Conservation (phyloP, 2,329 filamentous ascomycete species). For the Helicocarpus griseus region DNA sequence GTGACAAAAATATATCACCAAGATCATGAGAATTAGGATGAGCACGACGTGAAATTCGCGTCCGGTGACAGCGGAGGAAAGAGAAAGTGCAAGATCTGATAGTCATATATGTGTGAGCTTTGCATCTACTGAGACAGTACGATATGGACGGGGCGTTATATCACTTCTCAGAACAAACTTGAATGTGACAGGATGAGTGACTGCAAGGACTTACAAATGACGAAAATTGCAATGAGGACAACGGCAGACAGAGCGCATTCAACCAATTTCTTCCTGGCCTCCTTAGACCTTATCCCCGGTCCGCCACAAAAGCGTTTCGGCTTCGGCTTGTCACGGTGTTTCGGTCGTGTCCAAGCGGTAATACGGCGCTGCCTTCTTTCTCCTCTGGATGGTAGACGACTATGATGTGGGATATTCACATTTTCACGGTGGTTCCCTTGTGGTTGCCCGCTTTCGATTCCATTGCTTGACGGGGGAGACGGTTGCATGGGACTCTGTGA, state of each 20-base stretch:
- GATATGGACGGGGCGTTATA: no score
- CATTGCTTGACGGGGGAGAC: conserved; percentile 5
- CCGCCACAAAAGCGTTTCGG: conserved; percentile 12
- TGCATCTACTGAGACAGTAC: background rate
- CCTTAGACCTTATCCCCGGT: conserved; percentile 12
- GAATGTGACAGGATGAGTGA: background rate
- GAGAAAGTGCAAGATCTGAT: conserved; percentile 61
- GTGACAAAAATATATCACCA: conserved; percentile 73
- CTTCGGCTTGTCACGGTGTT: conserved; percentile 5
- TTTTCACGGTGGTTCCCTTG: background rate
- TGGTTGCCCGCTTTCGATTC: background rate
- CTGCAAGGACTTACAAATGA: conserved; percentile 51
- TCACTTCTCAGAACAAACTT: no score
- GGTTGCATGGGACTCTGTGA: conserved; percentile 6
- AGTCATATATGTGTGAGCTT: background rate
- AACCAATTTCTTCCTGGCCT: conserved; percentile 38
- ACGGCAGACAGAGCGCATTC: conserved; percentile 56
- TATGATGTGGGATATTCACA: background rate
- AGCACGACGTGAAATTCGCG: conserved; percentile 71
- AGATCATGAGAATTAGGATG: conserved; percentile 64
- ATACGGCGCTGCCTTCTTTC: background rate
- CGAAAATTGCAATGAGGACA: conserved; percentile 49
- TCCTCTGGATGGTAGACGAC: background rate
- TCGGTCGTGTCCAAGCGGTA: conserved; percentile 7
- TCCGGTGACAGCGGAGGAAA: conserved; percentile 53